Evolutionary conservation across 2,329 filamentous ascomycete species (phyloP), one percentile per base, ranked within the genome.

Genomic region (Balansia obtecta): DNA sequence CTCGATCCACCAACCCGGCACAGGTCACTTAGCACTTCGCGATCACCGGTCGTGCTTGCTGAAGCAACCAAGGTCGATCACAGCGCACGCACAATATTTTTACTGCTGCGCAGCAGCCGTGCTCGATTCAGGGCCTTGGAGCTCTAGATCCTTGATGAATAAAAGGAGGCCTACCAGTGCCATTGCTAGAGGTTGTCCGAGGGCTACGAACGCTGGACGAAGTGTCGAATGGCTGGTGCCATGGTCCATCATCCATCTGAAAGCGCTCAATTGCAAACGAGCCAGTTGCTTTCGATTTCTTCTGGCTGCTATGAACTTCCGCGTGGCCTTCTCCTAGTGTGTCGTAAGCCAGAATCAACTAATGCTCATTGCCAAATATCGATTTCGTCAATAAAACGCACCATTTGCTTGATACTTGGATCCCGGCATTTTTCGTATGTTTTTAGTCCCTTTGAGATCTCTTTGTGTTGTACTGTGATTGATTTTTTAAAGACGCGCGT

Each of bases 251-350:
- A 15, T 52, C 45, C 12, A 11, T 38, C 20, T 44, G 44, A 30
- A 50, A 52, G 18, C 51, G 37, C 38, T 52, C 47, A 15, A 50
- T 47, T 3, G 44, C 39, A 20, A 44, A 50, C 10, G 51, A 48
- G 4, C 15, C 22, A 22, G 44, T 34, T 20, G 40, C 32, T 15
- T 30, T 30, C 6, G 49, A 39, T 18, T 39, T 8, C 15, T 48
- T 48, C 12, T 41, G 20, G 16, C 7, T 11, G 13, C 38, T 30
- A 37, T 48, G 20, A 3, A 32, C 46, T 18, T 27, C 27, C 45
- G 22, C 37, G 22, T 27, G 38, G 16, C 30, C 38, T 10, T 27
- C 15, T 47, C 16, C 37, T 47, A 27, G 15, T 41, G 15, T 4
- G 7, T 32, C 15, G 15, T 20, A 1, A 40, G 27, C 10, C 38